These are phyloP conservation scores for Lepraria neglecta DNA, from an alignment of 495 filamentous ascomycete genomes.

Conservation along the genomic window DNA sequence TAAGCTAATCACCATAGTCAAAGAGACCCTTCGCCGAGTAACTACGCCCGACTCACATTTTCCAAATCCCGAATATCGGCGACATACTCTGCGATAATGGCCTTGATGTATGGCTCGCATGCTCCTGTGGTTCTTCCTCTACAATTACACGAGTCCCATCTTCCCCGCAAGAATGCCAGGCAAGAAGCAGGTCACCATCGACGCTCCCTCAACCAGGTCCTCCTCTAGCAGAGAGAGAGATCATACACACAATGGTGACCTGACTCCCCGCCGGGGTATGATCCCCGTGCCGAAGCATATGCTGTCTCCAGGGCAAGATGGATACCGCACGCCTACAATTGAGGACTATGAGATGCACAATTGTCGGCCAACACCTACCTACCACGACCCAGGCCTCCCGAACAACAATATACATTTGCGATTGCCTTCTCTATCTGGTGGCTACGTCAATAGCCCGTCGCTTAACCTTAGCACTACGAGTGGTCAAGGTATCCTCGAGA, in stretches of 20 bases:
- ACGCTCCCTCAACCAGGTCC: constrained; percentile 5
- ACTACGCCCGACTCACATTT: no score
- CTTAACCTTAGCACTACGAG: constrained; percentile 16
- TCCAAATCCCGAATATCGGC: neutral
- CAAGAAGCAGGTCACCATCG: constrained; percentile 21
- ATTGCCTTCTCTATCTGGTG: constrained; percentile 2
- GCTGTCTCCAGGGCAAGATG: constrained; percentile 42
- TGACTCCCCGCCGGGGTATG: constrained; percentile 9
- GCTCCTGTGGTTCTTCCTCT: neutral
- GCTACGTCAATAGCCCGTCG: constrained; percentile 1
- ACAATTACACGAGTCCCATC: neutral
- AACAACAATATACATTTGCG: constrained; percentile 9
- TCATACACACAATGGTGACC: constrained; percentile 6
- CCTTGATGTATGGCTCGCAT: neutral
- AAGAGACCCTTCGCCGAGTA: no score
- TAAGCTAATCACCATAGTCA: no score
- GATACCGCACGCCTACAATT: constrained; percentile 46
- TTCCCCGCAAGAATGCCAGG: neutral
- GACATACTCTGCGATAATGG: neutral
- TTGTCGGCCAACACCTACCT: neutral
- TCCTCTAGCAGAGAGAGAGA: neutral
- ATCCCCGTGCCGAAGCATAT: constrained; percentile 35
- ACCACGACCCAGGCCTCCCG: neutral
- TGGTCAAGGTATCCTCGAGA: constrained; percentile 18
- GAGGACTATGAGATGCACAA: constrained; percentile 38